A percentile compares a stretch with the other conserved stretches of the same genome.
These are phyloP conservation scores for Parafenestella ontariensis DNA, from an alignment of 2,329 filamentous ascomycete genomes.

Conservation along the genomic window DNA sequence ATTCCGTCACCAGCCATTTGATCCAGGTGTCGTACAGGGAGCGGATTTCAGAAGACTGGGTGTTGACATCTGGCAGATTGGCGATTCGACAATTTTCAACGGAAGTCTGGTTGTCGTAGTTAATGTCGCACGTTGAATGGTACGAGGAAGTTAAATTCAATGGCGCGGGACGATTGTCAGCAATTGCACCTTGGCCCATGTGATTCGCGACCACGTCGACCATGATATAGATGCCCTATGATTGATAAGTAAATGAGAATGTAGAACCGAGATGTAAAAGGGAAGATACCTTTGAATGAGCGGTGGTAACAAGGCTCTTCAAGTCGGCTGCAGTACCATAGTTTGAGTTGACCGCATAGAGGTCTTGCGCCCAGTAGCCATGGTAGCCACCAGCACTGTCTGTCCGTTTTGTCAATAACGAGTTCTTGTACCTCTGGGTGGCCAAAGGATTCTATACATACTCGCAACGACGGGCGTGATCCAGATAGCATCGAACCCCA, in stretches of 20 bases:
- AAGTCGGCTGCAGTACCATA: constrained; percentile 59
- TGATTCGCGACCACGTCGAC: constrained; percentile 62
- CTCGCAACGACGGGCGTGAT: constrained; percentile 51
- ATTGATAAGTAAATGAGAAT: constrained; percentile 4
- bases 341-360: constrained; percentile 57
- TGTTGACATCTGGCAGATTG: constrained; percentile 40
- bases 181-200: constrained; percentile 38
- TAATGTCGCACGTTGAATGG: constrained; percentile 35
- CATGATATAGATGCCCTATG: constrained; percentile 55
- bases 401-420: neutral
- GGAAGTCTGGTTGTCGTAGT: constrained; percentile 42
- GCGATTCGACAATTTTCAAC: constrained; percentile 42
- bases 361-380: constrained; percentile 59
- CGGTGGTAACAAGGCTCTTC: constrained; percentile 52
- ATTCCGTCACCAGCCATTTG: constrained; percentile 39
- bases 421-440: neutral
- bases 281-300: constrained; percentile 55
- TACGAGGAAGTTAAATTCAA: constrained; percentile 37
- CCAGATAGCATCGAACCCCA: constrained; percentile 60
- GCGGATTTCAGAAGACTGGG: constrained; percentile 30
- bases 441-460: constrained; percentile 13
- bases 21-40: constrained; percentile 39
- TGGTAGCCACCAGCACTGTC: constrained; percentile 58
- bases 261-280: neutral
- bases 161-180: constrained; percentile 36